Percentiles rank a stretch among this genome's conserved stretches.
These are phyloP conservation scores for Colletotrichum somersetense DNA, from an alignment of 2,329 filamentous ascomycete genomes.

Conservation along the genomic window DNA sequence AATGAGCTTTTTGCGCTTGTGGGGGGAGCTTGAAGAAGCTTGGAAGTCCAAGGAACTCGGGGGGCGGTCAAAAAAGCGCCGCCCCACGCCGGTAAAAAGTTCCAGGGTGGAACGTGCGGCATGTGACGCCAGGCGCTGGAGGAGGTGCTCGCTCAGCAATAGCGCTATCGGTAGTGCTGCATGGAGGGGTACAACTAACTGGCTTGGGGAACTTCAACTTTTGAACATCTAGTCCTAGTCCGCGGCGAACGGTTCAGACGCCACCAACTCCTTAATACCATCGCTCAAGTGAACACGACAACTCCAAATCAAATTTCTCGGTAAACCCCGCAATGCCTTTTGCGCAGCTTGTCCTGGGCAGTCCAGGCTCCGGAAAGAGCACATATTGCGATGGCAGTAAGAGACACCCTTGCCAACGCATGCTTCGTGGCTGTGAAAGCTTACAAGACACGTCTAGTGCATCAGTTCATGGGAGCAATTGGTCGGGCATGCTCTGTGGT, in stretches of 20 bases:
- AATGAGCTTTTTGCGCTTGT: constrained; percentile 30
- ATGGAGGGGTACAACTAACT: constrained; percentile 32
- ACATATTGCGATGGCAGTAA: constrained; percentile 96
- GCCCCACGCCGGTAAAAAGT: constrained; percentile 31
- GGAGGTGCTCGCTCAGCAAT: neutral
- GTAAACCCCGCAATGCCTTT: constrained; percentile 64
- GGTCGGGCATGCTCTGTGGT: constrained; percentile 94
- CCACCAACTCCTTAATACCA: neutral
- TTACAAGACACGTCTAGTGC: constrained; percentile 67
- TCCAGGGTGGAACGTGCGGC: constrained; percentile 22
- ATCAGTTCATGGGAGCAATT: constrained; percentile 97
- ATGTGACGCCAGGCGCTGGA: constrained; percentile 32
- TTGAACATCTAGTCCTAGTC: constrained; percentile 5
- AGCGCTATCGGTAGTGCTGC: constrained; percentile 10
- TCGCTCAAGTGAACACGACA: neutral
- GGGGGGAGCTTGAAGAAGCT: constrained; percentile 39
- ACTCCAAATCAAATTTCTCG: too few species aligned
- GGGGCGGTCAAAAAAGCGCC: constrained; percentile 36
- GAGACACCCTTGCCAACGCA: constrained; percentile 46
- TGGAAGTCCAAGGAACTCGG: constrained; percentile 30
- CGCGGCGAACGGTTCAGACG: neutral
- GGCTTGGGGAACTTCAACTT: constrained; percentile 26
- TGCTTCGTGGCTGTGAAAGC: constrained; percentile 13
- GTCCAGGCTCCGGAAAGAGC: constrained; percentile 94
- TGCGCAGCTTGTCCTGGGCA: constrained; percentile 88